Evolutionary conservation across 192 early-diverging fungal species (phyloP).

Genomic region (Rhizophagus clarus): DNA sequence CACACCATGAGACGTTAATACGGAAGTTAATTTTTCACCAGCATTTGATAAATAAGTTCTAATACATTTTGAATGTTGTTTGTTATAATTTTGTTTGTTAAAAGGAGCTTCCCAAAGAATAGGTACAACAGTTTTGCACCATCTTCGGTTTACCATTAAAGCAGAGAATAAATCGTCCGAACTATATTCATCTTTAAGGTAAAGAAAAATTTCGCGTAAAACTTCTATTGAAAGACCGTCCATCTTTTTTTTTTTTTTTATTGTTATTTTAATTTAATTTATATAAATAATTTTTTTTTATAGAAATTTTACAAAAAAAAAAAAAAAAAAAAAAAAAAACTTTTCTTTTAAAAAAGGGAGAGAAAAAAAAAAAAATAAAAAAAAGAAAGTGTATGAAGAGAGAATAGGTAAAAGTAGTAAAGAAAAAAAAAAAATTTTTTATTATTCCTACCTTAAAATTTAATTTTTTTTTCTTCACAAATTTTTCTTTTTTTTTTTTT

Average conservation of each 20-base stretch:
- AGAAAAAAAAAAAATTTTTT: too few species aligned
- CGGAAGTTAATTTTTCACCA: neutral
- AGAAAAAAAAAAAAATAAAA: accelerated
- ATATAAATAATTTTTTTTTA: neutral
- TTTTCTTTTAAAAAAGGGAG: too few species aligned
- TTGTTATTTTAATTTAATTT: too few species aligned
- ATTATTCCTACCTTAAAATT: too few species aligned
- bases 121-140: neutral
- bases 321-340: too few species aligned
- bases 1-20: neutral
- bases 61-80: neutral
- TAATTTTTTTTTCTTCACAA: too few species aligned
- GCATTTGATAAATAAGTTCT: neutral
- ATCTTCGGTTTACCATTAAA: neutral
- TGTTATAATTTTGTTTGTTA: neutral
- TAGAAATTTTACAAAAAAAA: too few species aligned
- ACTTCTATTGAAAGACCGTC: neutral
- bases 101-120: slow-evolving; percentile 11
- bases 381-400: too few species aligned
- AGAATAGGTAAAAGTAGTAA: too few species aligned
- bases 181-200: neutral
- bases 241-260: neutral
- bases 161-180: neutral
- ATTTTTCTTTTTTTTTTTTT: too few species aligned
- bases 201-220: neutral